These are phyloP conservation scores for Nelumbo lutea DNA, from an alignment of 164 flowering plant species.

Conservation along the genomic window DNA sequence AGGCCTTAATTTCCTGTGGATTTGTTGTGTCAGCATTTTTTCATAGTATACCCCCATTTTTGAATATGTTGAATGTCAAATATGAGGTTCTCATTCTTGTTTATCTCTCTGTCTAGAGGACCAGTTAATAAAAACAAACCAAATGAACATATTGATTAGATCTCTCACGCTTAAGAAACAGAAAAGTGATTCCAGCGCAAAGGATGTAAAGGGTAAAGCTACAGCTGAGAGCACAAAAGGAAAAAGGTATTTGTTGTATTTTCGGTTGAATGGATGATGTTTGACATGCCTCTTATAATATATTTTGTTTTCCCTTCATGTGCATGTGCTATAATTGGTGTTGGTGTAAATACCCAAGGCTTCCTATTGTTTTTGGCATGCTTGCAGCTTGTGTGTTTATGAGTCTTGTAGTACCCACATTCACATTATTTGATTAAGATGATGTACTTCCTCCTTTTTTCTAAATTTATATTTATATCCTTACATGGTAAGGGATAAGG, in stretches of 20 bases:
- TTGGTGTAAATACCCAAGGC: too few relatives aligned
- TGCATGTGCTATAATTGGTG: too few relatives aligned
- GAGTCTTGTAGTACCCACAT: too few relatives aligned
- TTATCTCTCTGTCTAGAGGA: conserved; percentile 41
- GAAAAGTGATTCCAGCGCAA: conserved; percentile 41
- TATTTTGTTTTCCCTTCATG: neutral
- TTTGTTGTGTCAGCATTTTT: neutral
- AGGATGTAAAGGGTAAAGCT: conserved; percentile 45
- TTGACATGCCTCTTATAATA: neutral
- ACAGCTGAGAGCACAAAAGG: conserved; percentile 43
- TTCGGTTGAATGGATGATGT: neutral
- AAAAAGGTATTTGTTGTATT: conserved; percentile 52
- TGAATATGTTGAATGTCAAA: neutral
- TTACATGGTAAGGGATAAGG: too few relatives aligned
- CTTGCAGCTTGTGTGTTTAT: too few relatives aligned
- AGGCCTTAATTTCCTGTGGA: neutral
- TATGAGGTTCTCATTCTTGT: neutral
- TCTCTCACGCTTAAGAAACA: conserved; percentile 66
- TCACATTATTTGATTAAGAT: too few relatives aligned
- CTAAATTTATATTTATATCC: too few relatives aligned
- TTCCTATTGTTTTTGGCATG: too few relatives aligned
- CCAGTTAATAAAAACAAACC: conserved; percentile 81
- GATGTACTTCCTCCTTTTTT: too few relatives aligned
- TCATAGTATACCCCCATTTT: conserved; percentile 1
- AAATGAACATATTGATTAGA: conserved; percentile 82